A percentile compares a stretch with the other conserved stretches of the same genome.
Evolutionary conservation across 2,329 filamentous ascomycete species (phyloP).

Genomic region (Grosmannia huntii): DNA sequence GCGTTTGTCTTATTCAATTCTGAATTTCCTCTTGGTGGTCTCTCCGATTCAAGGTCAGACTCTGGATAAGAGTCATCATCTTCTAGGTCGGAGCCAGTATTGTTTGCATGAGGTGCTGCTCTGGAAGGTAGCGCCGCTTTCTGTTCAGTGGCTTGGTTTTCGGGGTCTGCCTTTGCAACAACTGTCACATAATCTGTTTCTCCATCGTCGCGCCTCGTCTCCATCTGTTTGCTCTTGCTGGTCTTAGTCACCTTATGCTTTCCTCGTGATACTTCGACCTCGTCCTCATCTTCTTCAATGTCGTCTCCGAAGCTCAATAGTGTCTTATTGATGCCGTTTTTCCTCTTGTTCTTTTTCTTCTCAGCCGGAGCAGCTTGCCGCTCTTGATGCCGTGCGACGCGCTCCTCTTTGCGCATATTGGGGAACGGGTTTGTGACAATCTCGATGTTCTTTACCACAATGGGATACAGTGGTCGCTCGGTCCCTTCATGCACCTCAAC

Average conservation of each 20-base stretch:
- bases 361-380: constrained; percentile 19
- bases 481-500: constrained; percentile 65
- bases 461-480: constrained; percentile 76
- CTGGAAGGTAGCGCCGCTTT: neutral
- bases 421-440: constrained; percentile 72
- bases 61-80: constrained; percentile 15
- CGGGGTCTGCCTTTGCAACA: neutral
- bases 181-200: neutral
- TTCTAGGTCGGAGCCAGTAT: neutral
- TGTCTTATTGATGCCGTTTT: constrained; percentile 47
- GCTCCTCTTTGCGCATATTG: constrained; percentile 61
- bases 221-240: constrained; percentile 15
- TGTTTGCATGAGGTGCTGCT: neutral
- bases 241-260: constrained; percentile 17
- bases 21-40: constrained; percentile 24
- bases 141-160: constrained; percentile 10
- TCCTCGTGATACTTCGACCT: constrained; percentile 8
- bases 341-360: constrained; percentile 56
- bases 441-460: constrained; percentile 62
- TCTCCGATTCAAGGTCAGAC: constrained; percentile 17
- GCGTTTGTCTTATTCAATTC: constrained; percentile 61
- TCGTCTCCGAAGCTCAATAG: constrained; percentile 67
- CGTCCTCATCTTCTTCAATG: constrained; percentile 38
- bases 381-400: constrained; percentile 35
- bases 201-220: constrained; percentile 7